Evolutionary conservation across 2,329 filamentous ascomycete species (phyloP), one percentile per base, ranked within the genome.

Genomic region (Lojkania enalia): DNA sequence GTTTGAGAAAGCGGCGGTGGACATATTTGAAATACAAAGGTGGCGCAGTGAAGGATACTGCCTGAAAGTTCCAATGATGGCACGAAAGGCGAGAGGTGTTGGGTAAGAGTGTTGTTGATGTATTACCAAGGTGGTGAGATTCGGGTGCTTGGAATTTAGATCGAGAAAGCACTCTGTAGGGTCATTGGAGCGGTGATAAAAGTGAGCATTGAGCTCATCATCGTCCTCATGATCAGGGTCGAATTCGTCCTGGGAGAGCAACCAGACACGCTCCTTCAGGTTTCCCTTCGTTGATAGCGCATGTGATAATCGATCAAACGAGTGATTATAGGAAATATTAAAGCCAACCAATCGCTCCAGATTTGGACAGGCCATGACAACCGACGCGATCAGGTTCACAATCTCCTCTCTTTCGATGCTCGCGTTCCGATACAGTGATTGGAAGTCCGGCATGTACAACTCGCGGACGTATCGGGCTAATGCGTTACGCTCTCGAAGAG

Each of bases 361-460:
- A 47, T 78, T 80, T 5, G 80, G 79, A 54, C 79, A 83, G 2
- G 75, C 74, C 74, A 81, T 80, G 21, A 84, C 77, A 27, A 84
- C 68, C 1, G 79, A 81, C 4, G 78, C 77, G 14, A 82, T 63
- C 14, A 77, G 47, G 45, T 80, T 75, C 32, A 77, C 67, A 40
- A 80, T 77, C 37, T 77, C 74, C 55, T 77, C 71, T 57, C 71
- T 71, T 46, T 73, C 72, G 20, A 71, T 73, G 37, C 61, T 58
- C 12, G 61, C 61, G 33, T 64, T 55, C n/a, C 67, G 54, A 31
- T 71, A 67, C 2, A 68, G 44, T 2, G 59, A 52, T 30, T 79
- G 72, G 39, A 78, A 66, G 33, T 78, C 75, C 2, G 77, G 71
- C 9, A 83, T 71, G 27, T 78, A 74, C 21, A 84, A 58, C 49